phyloP scores from a whole-genome alignment of 2,329 filamentous ascomycete species.

The Pestalotiopsis sp. region DNA sequence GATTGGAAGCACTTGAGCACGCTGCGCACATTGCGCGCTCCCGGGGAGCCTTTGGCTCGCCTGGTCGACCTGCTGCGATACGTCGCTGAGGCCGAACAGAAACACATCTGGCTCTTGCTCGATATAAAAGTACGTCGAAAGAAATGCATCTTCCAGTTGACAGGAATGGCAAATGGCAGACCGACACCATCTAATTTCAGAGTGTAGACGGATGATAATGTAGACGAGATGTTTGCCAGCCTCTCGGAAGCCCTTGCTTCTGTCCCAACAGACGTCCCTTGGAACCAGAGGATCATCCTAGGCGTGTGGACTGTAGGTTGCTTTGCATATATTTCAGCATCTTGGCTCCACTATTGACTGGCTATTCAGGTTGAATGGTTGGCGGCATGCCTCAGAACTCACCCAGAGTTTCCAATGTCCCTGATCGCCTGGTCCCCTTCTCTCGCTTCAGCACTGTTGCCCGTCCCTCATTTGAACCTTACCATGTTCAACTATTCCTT shows the following conservation, averaged over 20 bases:
- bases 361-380: constrained; percentile 7
- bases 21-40: constrained; percentile 67
- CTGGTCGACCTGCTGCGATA: constrained; percentile 75
- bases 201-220: constrained; percentile 66
- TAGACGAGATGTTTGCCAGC: constrained; percentile 69
- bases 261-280: constrained; percentile 55
- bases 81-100: constrained; percentile 63
- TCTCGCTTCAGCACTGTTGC: not conserved
- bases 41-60: constrained; percentile 72
- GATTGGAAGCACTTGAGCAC: constrained; percentile 74
- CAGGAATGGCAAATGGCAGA: not conserved
- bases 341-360: not conserved
- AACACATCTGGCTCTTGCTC: constrained; percentile 78
- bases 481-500: constrained; percentile 12
- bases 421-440: constrained; percentile 5
- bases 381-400: not conserved
- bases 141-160: not conserved
- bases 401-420: constrained; percentile 1
- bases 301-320: constrained; percentile 76
- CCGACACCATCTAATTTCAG: not conserved
- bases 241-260: constrained; percentile 66
- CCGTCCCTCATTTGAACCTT: not conserved
- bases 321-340: constrained; percentile 8
- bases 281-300: constrained; percentile 74
- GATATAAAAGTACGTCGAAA: constrained; percentile 75